Percentiles rank a stretch among this genome's conserved stretches.
These are phyloP conservation scores for Cryptococcus maquisensis DNA, from an alignment of 1,284 basidiomycete genomes.

Conservation along the genomic window DNA sequence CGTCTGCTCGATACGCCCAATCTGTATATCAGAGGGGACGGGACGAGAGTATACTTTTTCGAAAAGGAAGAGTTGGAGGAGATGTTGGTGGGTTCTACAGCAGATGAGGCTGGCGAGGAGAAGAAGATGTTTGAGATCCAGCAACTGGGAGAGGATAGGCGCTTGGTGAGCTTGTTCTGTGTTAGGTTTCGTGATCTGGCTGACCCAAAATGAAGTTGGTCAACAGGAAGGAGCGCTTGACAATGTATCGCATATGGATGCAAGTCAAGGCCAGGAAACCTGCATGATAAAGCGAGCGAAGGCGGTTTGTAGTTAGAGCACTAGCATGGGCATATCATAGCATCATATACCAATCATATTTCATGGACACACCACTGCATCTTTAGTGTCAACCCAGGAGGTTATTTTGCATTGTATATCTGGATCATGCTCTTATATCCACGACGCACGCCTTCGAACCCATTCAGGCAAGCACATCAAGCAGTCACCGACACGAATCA, in stretches of 20 bases:
- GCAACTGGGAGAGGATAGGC: conserved; percentile 78
- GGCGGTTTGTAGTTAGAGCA: background rate
- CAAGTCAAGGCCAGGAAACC: conserved; percentile 75
- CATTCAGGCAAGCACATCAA: too few relatives aligned
- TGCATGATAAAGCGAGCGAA: background rate
- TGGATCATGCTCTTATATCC: background rate
- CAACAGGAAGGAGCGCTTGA: conserved; percentile 83
- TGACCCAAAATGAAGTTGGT: conserved; percentile 55
- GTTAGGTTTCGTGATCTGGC: background rate
- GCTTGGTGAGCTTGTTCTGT: conserved; percentile 53
- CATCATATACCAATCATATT: too few relatives aligned
- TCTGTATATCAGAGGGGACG: conserved; percentile 92
- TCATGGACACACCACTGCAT: background rate
- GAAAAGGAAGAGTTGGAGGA: conserved; percentile 72
- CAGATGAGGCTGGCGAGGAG: conserved; percentile 1
- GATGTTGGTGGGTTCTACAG: conserved; percentile 64
- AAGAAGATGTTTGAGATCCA: conserved; percentile 60
- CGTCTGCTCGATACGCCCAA: conserved; percentile 87
- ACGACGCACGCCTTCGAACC: background rate
- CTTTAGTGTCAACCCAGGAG: background rate
- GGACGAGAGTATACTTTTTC: conserved; percentile 95
- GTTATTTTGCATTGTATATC: background rate
- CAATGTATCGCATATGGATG: conserved; percentile 96
- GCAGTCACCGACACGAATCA: background rate
- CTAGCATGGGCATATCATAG: background rate